Base-by-base conservation (phyloP, 202 grass and related monocot genomes). In the Setaria italica region DNA sequence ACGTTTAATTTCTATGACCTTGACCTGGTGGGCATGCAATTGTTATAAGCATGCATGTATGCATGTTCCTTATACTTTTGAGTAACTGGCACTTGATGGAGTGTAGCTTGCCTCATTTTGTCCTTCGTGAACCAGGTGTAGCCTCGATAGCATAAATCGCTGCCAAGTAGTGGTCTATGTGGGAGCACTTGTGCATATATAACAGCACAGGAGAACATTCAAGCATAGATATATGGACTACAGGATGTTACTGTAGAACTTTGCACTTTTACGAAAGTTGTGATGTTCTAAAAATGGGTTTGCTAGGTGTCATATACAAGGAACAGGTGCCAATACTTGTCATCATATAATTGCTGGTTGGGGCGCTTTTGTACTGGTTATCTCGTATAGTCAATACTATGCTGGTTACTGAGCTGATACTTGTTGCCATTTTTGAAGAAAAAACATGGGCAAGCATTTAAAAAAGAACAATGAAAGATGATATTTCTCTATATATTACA, bases 401-500 rank as follows among this genome's bases (percentile, higher is more conserved):
- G 29, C 32, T 53, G 63, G 16, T 53, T 19, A 25, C 48, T 1
- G 19, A 67, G 9, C 2, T 41, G 65, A 67, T 67, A 53, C 4
- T 20, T 0, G 16, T 80, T 20, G 4, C 16, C 17, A 35, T 67
- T 35, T 34, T 55, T 11, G 47, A 47, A 70, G 21, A 70, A 53
- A 19, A 21, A 67, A 67, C 49, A 56, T 51, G 45, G 33, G 63
- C 45, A 63, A 64, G 47, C 17, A 65, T 35, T 72, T 11, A 3
- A 14, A 51, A 39, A 70, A 57, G 9, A 51, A 76, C 16, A 48
- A 43, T 30, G 30, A 51, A 15, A 35, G 6, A 13, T 58, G 20
- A 45, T 70, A 75, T 62, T 89, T 72, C 21, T 47, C 10, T 63
- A 4, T 85, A 51, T 9, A 70, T 30, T 81, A 54, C 58, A 41